Percentiles rank a stretch among this genome's conserved stretches.
These are phyloP conservation scores for Fonsecaea pugnacius DNA, from an alignment of 2,329 filamentous ascomycete species.

Conservation along the genomic window DNA sequence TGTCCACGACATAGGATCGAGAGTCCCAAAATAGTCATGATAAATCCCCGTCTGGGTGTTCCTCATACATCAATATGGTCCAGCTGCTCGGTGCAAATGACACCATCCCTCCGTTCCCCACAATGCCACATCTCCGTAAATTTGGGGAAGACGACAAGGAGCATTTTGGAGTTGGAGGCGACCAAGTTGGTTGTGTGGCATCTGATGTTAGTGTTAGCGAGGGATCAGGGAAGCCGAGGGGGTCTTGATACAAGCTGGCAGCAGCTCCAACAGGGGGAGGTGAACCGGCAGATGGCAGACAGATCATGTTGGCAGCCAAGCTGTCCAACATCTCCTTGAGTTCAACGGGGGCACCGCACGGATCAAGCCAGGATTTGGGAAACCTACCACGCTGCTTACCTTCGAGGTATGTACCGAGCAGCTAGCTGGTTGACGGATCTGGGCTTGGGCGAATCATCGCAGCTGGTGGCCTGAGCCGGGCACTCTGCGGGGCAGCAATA, in stretches of 20 bases:
- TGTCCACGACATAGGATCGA: background rate
- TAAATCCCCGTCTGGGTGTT: background rate
- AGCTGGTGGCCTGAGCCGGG: background rate
- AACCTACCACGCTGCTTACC: background rate
- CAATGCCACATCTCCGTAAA: constrained; percentile 13
- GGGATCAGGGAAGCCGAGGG: background rate
- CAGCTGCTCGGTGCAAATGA: background rate
- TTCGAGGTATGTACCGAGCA: background rate
- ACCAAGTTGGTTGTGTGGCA: background rate
- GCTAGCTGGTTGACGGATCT: background rate
- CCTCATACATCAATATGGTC: background rate
- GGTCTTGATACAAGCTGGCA: background rate
- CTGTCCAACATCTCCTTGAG: background rate
- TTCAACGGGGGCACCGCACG: background rate
- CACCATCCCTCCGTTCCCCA: constrained; percentile 3
- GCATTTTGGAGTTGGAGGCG: background rate
- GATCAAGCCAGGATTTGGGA: background rate
- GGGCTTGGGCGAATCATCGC: background rate
- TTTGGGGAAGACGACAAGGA: constrained; percentile 11
- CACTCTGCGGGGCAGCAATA: background rate
- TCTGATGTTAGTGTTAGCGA: background rate
- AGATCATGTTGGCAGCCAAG: background rate
- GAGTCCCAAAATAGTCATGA: constrained; percentile 3
- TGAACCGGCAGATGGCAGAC: background rate
- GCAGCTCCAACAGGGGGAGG: background rate